Evolutionary conservation across 225 moss, liverwort and hornwort genomes (phyloP).

Genomic region (Marchantia paleacea): DNA sequence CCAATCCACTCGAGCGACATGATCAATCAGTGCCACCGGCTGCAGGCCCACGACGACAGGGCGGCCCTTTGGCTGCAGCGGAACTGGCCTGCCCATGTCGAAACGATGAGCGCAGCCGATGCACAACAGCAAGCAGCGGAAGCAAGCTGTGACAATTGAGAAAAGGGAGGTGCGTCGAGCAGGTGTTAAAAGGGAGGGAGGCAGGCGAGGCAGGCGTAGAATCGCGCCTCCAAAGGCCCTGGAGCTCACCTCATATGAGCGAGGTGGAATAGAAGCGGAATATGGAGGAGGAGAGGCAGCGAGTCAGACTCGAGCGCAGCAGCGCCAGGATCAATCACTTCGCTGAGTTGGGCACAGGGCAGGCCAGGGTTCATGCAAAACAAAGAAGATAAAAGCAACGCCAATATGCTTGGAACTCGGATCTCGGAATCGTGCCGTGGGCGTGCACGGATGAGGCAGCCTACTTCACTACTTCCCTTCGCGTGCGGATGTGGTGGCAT

Average conservation of each 20-base stretch:
- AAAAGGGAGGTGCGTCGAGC: not conserved
- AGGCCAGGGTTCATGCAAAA: too few relatives aligned
- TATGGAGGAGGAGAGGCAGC: too few relatives aligned
- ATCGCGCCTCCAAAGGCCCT: not conserved
- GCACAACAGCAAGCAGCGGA: not conserved
- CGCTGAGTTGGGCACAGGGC: too few relatives aligned
- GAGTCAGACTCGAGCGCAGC: too few relatives aligned
- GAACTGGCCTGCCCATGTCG: constrained; percentile 33
- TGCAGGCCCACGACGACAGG: constrained; percentile 74
- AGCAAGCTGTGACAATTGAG: not conserved
- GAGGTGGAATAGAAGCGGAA: too few relatives aligned
- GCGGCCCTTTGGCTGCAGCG: constrained; percentile 14
- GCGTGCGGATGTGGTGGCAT: too few relatives aligned
- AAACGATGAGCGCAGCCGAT: not conserved
- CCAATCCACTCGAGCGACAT: constrained; percentile 82
- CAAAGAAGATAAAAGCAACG: too few relatives aligned
- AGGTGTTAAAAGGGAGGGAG: not conserved
- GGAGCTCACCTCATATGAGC: not conserved
- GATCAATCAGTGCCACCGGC: constrained; percentile 86
- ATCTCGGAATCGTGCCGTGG: too few relatives aligned
- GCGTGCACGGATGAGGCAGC: too few relatives aligned
- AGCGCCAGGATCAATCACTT: too few relatives aligned
- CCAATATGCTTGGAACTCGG: too few relatives aligned
- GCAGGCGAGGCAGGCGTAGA: not conserved
- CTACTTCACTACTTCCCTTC: too few relatives aligned